Base-by-base conservation (phyloP, 2,329 filamentous ascomycete species). In the Stachybotrys chlorohalonatus region DNA sequence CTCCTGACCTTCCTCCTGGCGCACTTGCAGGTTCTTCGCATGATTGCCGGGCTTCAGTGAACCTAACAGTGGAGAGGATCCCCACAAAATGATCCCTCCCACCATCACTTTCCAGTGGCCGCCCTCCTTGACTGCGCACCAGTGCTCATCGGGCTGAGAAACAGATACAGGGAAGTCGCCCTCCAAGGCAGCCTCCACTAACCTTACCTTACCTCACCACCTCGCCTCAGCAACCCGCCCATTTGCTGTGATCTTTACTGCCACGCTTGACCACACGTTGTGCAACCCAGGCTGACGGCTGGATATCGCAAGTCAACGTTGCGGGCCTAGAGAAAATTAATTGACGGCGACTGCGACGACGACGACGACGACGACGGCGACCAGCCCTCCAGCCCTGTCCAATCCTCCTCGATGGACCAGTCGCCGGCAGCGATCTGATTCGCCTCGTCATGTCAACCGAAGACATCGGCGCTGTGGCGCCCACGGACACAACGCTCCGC, bases 381-480 rank as follows among this genome's bases (percentile, higher is more conserved):
- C 36, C 9, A 13, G 9, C 9, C 36, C 36, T 9, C 36, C 36
- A 42, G 36, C 36, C 36, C 36, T 42, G 36, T 42, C 36, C 9
- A 42, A 42, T 42, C 36, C 13, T 42, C 55, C 61, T 65, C 63
- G 61, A 69, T 70, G 68, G 67, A 61, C 63, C 59, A 62, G 64
- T 70, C 66, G 66, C 66, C 63, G 63, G 67, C 63, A 63, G 68
- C 65, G 65, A 65, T 67, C 63, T 70, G 63, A 69, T 63, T 60
- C 61, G 65, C 63, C 65, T 59, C 64, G 71, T 67, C 71, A 83
- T 83, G 80, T 78, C 79, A 72, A 77, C 73, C 70, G 74, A 79
- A 75, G 75, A 75, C 73, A 75, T 73, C 73, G 73, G 75, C 73
- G 75, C 70, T 68, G 64, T 68, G 67, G 72, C 71, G 71, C 68